Evolutionary conservation across 495 filamentous ascomycete species (phyloP), one percentile per base, ranked within the genome.

Genomic region (Penicillium egyptiacum): DNA sequence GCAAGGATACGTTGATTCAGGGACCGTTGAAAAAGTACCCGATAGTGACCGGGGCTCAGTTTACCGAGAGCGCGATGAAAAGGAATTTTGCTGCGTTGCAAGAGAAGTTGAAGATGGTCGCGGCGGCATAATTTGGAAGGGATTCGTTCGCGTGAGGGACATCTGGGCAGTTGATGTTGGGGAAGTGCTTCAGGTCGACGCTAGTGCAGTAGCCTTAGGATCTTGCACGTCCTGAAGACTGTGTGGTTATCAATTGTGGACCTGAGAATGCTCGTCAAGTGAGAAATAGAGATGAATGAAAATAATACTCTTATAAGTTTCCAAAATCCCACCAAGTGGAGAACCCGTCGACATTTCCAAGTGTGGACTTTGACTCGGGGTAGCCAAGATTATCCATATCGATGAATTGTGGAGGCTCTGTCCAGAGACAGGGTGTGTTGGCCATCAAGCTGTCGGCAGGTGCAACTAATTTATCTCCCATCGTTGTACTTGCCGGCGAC

Each of bases 11-110:
- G 16, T 64, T 75, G 53, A 84, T 87, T 52, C 81, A 85, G 57
- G 85, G 84, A 2, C 83, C 84, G n/a, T 23, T 67, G 63, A 81
- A 80, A 70, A 87, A 87, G 65, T 87, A 86, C 66, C 80, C 82
- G 12, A 62, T 70, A 50, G 75, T 85, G 43, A 85, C 84, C 0
- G 82, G 83, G 19, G 76, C 75, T 45, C 68, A 85, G 59, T 86
- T 86, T 59, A 83, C 79, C 31, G 58, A 75, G 26, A 76, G 70
- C 17, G 83, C 83, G 12, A 81, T 86, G 71, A 70, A 80, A 59
- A 73, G 83, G 55, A 86, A 86, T 63, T 86, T 81, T 65, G 73
- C 73, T 37, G 72, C 68, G 26, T 57, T 67, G 57, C 61, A 71
- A 51, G 67, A 66, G 37, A 76, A 67, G 60, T 47, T 65, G 62